Evolutionary conservation across 768 basidiomycete genomes (phyloP), one percentile per base, ranked within the genome.

Genomic region (Goffeauzyma gilvescens): DNA sequence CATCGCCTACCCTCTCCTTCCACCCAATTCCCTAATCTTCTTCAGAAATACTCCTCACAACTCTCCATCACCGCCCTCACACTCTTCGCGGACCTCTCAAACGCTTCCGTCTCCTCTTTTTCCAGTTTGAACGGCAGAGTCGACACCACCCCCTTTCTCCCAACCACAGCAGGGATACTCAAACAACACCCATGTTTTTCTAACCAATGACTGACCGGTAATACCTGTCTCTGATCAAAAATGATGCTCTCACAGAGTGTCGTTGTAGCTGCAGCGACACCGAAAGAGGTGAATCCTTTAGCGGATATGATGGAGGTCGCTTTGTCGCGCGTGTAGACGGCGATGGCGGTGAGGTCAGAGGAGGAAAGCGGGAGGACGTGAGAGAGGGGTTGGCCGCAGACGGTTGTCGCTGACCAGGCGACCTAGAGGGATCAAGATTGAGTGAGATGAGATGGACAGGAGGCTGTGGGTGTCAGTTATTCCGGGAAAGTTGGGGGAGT

Each of bases 191-290:
- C 4, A 20, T 15, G 20, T 20, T 42, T 32, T 5, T 42, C 41
- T 14, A 22, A 32, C 41, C 41, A 42, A 33, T 42, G 41, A 22
- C 41, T 42, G 20, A 42, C 32, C n/a, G 41, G 41, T 10, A 42
- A 15, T 5, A 42, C 41, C 9, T 42, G 41, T 17, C 41, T 21
- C 21, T 32, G 28, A 33, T 42, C 41, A 33, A 21, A 42, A 23
- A 42, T 42, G 41, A 42, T 42, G 20, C 41, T 42, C 41, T 42
- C 41, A 22, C 41, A 42, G 31, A 42, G 22, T 21, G 22, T 42
- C 12, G 41, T 34, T 12, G 41, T 34, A 9, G 41, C 41, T 20
- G 32, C 41, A 12, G 41, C 41, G 32, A 42, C 41, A 8, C 41
- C 41, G 20, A 42, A 42, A 10, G 41, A 42, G 30, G 41, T 42